phyloP scores from a whole-genome alignment of 139 green algal species.

The Chlamydomonas eustigma region DNA sequence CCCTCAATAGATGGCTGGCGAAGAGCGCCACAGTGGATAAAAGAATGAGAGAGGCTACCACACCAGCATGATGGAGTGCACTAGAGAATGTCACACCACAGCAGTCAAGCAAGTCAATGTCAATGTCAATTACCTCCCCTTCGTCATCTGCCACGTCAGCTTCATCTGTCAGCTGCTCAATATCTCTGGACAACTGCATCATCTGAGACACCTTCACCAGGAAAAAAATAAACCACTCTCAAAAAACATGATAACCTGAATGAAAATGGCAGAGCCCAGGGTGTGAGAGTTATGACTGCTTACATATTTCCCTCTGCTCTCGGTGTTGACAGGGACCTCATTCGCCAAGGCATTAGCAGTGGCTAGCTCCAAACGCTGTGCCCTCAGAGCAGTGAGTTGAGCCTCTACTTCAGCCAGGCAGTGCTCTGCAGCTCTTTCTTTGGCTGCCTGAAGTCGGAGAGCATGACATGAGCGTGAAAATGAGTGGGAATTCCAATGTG shows the following conservation, averaged over 20 bases:
- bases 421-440: constrained; percentile 21
- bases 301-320: background rate
- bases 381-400: background rate
- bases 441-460: background rate
- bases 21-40: too few relatives aligned
- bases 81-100: too few relatives aligned
- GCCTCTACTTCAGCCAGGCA: constrained; percentile 30
- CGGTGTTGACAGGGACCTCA: background rate
- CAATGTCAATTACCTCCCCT: background rate
- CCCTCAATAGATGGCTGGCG: too few relatives aligned
- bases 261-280: too few relatives aligned
- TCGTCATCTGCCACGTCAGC: constrained; percentile 14
- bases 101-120: too few relatives aligned
- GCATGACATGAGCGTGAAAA: background rate
- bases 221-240: background rate
- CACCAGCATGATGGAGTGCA: too few relatives aligned
- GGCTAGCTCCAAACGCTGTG: background rate
- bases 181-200: constrained; percentile 1
- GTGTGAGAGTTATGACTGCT: too few relatives aligned
- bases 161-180: background rate
- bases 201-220: constrained; percentile 6
- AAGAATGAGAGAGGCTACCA: too few relatives aligned
- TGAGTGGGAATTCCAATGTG: too few relatives aligned
- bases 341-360: constrained; percentile 14
- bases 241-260: too few relatives aligned